Evolutionary conservation across 1,139 yeast genomes (phyloP).

Genomic region (Blastobotrys indianensis): DNA sequence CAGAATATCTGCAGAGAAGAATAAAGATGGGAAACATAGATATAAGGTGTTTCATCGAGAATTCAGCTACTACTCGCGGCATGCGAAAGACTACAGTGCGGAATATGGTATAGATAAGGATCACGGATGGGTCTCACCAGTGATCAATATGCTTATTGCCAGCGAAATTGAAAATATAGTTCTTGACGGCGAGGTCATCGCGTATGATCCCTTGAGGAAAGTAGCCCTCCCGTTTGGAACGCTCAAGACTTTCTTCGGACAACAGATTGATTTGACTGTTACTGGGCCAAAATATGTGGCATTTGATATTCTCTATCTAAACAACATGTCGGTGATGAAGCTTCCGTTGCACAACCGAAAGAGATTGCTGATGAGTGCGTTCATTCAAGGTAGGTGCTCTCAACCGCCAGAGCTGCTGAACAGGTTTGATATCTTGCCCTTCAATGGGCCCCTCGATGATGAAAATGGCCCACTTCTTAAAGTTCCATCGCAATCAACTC

Average conservation of each 20-base stretch:
- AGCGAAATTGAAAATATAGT: slow-evolving; percentile 44
- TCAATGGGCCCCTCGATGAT: slow-evolving; percentile 29
- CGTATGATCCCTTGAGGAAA: slow-evolving; percentile 62
- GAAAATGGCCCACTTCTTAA: slow-evolving; percentile 39
- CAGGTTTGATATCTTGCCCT: slow-evolving; percentile 4
- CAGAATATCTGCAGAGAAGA: neutral
- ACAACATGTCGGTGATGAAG: slow-evolving; percentile 55
- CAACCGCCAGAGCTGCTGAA: neutral
- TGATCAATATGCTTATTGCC: slow-evolving; percentile 43
- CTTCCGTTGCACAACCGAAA: slow-evolving; percentile 55
- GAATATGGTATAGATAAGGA: slow-evolving; percentile 62
- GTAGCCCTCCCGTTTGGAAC: slow-evolving; percentile 73
- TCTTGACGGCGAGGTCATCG: slow-evolving; percentile 91
- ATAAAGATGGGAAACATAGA: neutral
- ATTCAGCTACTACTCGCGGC: slow-evolving; percentile 61
- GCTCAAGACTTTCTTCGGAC: slow-evolving; percentile 49
- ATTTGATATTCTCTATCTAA: slow-evolving; percentile 67
- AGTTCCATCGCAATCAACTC: neutral
- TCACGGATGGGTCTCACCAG: slow-evolving; percentile 56
- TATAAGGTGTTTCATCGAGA: slow-evolving; percentile 15
- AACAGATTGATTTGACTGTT: slow-evolving; percentile 7
- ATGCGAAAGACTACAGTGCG: slow-evolving; percentile 66
- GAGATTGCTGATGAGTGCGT: slow-evolving; percentile 42
- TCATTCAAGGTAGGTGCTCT: slow-evolving; percentile 26
- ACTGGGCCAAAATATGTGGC: slow-evolving; percentile 53